Evolutionary conservation across 345 rosid species (phyloP).

Genomic region (Aquilaria sinensis): DNA sequence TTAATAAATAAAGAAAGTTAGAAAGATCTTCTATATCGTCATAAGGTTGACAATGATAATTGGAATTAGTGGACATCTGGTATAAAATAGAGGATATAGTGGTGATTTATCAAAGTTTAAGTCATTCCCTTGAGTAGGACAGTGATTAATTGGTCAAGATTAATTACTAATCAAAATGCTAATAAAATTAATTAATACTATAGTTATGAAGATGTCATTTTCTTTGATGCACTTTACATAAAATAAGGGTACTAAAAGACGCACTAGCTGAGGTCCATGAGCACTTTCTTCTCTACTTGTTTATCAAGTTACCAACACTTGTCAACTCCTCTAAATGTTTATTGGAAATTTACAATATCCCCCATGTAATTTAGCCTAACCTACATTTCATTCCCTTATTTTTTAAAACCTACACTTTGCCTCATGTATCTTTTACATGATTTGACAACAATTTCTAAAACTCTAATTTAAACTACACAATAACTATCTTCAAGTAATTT

Average conservation of each 20-base stretch:
- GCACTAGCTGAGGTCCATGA: constrained; percentile 36
- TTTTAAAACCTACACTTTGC: no score
- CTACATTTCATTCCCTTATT: no score
- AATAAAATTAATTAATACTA: background rate
- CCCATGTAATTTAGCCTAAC: no score
- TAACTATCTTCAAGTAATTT: no score
- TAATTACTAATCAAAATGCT: background rate
- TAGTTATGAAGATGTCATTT: constrained; percentile 10
- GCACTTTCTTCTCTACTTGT: constrained; percentile 2
- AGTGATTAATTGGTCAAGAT: constrained; percentile 9
- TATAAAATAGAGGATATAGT: background rate
- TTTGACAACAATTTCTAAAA: no score
- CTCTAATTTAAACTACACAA: no score
- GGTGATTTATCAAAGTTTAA: background rate
- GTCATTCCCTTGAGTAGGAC: constrained; percentile 16
- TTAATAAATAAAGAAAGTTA: background rate
- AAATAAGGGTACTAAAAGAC: constrained; percentile 20
- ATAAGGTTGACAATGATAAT: constrained; percentile 29
- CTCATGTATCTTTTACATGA: no score
- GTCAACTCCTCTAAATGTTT: constrained; percentile 27
- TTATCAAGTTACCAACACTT: constrained; percentile 20
- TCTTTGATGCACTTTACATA: constrained; percentile 25
- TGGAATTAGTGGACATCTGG: constrained; percentile 15
- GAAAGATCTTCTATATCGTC: constrained; percentile 13
- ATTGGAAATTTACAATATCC: constrained; percentile 16